A percentile compares a stretch with the other conserved stretches of the same genome.
Conservation (phyloP, 306 rosid species). For the Oxytropis ochrocephala region DNA sequence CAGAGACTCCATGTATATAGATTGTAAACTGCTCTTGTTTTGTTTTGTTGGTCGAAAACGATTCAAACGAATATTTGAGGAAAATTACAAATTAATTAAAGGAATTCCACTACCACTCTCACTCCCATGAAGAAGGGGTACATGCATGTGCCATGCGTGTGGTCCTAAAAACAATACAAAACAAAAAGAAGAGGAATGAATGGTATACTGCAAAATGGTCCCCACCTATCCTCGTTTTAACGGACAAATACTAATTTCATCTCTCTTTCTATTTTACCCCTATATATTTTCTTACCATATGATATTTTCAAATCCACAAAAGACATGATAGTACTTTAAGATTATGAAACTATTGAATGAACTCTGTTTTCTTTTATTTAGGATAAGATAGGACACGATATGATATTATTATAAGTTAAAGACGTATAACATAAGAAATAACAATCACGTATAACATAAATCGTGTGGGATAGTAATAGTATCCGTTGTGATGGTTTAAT, state of each 20-base stretch:
- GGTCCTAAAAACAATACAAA: background rate
- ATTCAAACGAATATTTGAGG: background rate
- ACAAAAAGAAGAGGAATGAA: background rate
- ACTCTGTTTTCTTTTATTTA: background rate
- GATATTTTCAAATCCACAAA: no score
- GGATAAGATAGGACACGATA: background rate
- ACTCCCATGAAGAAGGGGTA: background rate
- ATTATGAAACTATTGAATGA: background rate
- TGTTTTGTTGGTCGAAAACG: background rate
- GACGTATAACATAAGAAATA: no score
- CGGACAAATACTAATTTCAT: background rate
- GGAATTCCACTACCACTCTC: background rate
- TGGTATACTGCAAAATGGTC: background rate
- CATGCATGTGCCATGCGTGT: background rate
- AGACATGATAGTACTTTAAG: background rate
- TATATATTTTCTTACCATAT: background rate
- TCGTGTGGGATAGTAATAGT: no score
- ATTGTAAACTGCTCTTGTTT: background rate
- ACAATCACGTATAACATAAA: no score
- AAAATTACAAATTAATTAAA: background rate
- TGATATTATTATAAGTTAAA: no score
- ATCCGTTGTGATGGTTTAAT: no score
- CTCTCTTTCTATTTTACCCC: background rate
- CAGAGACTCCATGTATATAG: background rate
- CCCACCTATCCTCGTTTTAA: background rate